Conservation (phyloP, 768 basidiomycete genomes). For the Glaciozyma antarctica region DNA sequence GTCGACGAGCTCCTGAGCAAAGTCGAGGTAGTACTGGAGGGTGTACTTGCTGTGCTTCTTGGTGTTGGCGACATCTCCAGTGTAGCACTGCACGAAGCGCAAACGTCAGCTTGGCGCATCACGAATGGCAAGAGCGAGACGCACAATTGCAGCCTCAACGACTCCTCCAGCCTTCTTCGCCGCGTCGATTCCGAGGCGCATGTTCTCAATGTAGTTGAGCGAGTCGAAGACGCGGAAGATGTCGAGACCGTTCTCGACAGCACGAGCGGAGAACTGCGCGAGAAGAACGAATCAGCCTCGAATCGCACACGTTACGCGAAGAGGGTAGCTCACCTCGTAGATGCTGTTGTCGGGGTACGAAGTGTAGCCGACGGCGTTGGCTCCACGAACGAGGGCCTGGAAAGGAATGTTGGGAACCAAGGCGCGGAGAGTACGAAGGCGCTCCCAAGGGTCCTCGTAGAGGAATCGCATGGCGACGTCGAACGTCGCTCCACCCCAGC, state of each 20-base stretch:
- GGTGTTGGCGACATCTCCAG: slow-evolving; percentile 87
- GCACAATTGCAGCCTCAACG: slow-evolving; percentile 56
- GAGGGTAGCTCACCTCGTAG: slow-evolving; percentile 48
- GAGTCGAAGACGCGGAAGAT: slow-evolving; percentile 99
- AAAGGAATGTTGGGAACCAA: slow-evolving; percentile 97
- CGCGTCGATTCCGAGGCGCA: slow-evolving; percentile 96
- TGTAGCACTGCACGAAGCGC: slow-evolving; percentile 59
- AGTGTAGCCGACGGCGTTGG: slow-evolving; percentile 98
- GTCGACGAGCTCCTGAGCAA: slow-evolving; percentile 66
- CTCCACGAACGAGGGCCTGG: slow-evolving; percentile 95
- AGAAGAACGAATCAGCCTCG: neutral
- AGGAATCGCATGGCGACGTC: slow-evolving; percentile 99
- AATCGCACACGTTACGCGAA: neutral
- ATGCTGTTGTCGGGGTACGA: slow-evolving; percentile 98
- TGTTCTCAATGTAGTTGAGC: slow-evolving; percentile 97
- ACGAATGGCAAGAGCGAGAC: slow-evolving; percentile 35
- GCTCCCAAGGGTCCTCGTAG: slow-evolving; percentile 99
- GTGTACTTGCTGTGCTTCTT: slow-evolving; percentile 98
- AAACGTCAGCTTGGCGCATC: neutral
- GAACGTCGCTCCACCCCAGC: slow-evolving; percentile 94
- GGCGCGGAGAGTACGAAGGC: slow-evolving; percentile 82
- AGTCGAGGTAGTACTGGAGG: slow-evolving; percentile 90
- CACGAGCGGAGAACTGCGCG: slow-evolving; percentile 84
- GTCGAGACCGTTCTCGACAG: slow-evolving; percentile 98
- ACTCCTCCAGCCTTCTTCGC: slow-evolving; percentile 99